Percentiles rank a stretch among this genome's conserved stretches.
These are phyloP conservation scores for Aspergillus texensis DNA, from an alignment of 2,329 filamentous ascomycete genomes.

Conservation along the genomic window DNA sequence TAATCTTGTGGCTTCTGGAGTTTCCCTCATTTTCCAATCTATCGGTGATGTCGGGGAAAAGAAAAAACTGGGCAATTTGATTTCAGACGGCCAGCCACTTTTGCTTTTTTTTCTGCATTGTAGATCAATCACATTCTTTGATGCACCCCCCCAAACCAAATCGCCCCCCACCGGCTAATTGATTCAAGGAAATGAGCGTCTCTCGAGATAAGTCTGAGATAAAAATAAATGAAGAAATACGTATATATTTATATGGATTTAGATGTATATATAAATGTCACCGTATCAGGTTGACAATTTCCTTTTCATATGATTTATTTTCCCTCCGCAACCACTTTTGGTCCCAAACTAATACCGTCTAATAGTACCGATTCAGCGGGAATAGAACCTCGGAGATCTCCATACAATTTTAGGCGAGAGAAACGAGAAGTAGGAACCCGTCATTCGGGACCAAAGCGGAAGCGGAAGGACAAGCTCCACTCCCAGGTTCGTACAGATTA, in stretches of 20 bases:
- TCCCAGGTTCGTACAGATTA: conserved; percentile 3
- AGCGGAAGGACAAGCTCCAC: conserved; percentile 3
- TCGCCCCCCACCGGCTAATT: neutral
- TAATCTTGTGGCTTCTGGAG: conserved; percentile 1
- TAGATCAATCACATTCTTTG: conserved; percentile 9
- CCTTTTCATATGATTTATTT: neutral
- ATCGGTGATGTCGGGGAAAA: neutral
- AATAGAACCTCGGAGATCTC: neutral
- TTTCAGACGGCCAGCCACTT: neutral
- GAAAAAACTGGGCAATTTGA: neutral
- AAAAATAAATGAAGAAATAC: too few species aligned
- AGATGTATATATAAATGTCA: neutral
- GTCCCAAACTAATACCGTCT: neutral
- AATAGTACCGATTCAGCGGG: neutral
- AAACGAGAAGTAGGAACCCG: neutral
- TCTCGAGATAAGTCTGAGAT: neutral
- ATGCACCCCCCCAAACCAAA: neutral
- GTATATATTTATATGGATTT: too few species aligned
- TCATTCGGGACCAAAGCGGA: neutral
- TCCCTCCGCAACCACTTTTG: neutral
- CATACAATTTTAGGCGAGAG: neutral
- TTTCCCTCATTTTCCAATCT: neutral
- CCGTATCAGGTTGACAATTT: neutral
- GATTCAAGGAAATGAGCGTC: neutral
- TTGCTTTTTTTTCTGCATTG: neutral